Conservation (phyloP, 352 stramenopile species). For the Phytopythium mirpurense region DNA sequence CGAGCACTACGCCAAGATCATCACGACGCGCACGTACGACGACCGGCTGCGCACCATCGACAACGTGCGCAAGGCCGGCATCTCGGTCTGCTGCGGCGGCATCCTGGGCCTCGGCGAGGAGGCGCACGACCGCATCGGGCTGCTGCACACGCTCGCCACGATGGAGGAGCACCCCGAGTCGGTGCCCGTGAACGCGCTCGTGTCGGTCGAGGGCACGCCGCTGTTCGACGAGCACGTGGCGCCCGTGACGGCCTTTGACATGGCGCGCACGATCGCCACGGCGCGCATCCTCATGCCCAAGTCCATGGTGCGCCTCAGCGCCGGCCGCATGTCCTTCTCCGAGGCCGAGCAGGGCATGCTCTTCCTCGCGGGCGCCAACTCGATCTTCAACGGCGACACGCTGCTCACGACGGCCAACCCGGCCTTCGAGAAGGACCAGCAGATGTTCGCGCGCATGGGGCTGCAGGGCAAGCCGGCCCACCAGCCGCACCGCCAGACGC, state of each 20-base stretch:
- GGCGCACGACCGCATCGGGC: conserved; percentile 90
- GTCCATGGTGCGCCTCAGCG: conserved; percentile 96
- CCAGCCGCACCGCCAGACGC: conserved; percentile 75
- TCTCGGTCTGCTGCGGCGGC: conserved; percentile 96
- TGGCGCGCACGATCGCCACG: conserved; percentile 97
- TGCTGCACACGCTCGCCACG: conserved; percentile 95
- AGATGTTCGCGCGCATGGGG: conserved; percentile 93
- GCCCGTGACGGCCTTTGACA: conserved; percentile 93
- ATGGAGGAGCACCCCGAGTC: conserved; percentile 95
- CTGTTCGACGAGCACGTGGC: conserved; percentile 88
- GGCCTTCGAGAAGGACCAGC: conserved; percentile 94
- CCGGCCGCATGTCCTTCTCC: conserved; percentile 95
- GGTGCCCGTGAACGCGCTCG: conserved; percentile 96
- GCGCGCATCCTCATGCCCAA: conserved; percentile 97
- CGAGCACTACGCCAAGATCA: conserved; percentile 97
- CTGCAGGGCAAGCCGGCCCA: conserved; percentile 95
- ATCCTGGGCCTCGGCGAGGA: conserved; percentile 96
- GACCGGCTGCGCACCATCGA: conserved; percentile 95
- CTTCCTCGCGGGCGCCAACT: conserved; percentile 98
- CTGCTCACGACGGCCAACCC: conserved; percentile 96
- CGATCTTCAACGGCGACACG: conserved; percentile 98
- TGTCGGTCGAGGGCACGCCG: conserved; percentile 94
- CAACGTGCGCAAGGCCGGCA: conserved; percentile 96
- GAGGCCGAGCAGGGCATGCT: conserved; percentile 95
- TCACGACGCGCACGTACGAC: conserved; percentile 95